Percentiles rank a stretch among this genome's conserved stretches.
These are phyloP conservation scores for Amylocarpus encephaloides DNA, from an alignment of 2,329 filamentous ascomycete species.

Conservation along the genomic window DNA sequence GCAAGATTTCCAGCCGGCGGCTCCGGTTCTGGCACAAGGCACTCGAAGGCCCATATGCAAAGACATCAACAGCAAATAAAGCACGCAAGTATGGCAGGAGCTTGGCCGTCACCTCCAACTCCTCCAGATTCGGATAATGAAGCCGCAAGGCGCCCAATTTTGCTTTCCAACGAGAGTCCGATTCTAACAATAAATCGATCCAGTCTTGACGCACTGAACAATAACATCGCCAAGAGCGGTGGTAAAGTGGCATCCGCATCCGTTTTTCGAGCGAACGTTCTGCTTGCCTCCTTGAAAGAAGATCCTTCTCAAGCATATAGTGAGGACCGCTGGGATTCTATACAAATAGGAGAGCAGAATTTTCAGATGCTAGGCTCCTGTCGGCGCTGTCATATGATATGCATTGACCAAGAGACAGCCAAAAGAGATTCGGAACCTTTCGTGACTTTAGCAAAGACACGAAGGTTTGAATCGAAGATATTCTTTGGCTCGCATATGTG, in stretches of 20 bases:
- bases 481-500: slow-evolving; percentile 82
- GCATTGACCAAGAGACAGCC: slow-evolving; percentile 79
- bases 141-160: slow-evolving; percentile 47
- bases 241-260: slow-evolving; percentile 62
- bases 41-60: slow-evolving; percentile 65
- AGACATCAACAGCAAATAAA: slow-evolving; percentile 41
- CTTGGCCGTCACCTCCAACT: slow-evolving; percentile 49
- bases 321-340: slow-evolving; percentile 70
- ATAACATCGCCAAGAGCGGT: slow-evolving; percentile 56
- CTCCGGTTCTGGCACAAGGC: slow-evolving; percentile 52
- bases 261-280: slow-evolving; percentile 84
- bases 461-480: slow-evolving; percentile 76
- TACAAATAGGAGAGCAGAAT: slow-evolving; percentile 58
- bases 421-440: slow-evolving; percentile 74
- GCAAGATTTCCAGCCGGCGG: slow-evolving; percentile 74
- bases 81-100: slow-evolving; percentile 41
- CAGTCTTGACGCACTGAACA: slow-evolving; percentile 74
- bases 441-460: slow-evolving; percentile 78
- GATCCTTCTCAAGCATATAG: slow-evolving; percentile 51
- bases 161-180: slow-evolving; percentile 89
- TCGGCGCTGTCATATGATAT: slow-evolving; percentile 92
- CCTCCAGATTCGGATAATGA: slow-evolving; percentile 54
- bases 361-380: slow-evolving; percentile 78
- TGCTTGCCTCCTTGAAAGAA: slow-evolving; percentile 51
- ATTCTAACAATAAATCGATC: slow-evolving; percentile 78